Evolutionary conservation across 352 stramenopile genomes (phyloP), one percentile per base, ranked within the genome.

Genomic region (Peronospora farinosa): DNA sequence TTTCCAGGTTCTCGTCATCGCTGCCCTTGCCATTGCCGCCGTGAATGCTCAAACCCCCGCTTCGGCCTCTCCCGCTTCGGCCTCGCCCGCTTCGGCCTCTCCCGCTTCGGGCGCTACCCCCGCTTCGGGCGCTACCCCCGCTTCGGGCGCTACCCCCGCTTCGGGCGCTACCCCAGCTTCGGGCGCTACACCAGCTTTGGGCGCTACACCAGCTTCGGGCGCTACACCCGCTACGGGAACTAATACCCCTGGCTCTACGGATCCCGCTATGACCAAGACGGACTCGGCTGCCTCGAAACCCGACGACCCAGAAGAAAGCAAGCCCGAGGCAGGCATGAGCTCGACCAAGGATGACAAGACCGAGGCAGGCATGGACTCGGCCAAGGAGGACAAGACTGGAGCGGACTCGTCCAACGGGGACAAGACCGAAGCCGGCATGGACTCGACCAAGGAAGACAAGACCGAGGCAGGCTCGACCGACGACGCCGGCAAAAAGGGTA

Each of bases 1-100:
- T 47, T 48, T 66, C 40, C 54, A 68, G 35, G 27, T 67, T 37
- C 39, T 72, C 51, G 47, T 56, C 12, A 45, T 72, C 16, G 59
- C 55, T 19, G 55, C 58, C 3, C 47, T 72, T 10, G 59, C 59
- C 28, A 39, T 65, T n/a, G 54, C 40, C 13, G 51, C 51, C 21
- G 47, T 56, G 7, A 69, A 59, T 35, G 63, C 48, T 9, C 63
- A 72, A 11, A 32, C 27, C 27, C 47, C 47, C 11, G 47, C 28
- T 13, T 35, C 54, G 25, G 54, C 46, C 30, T 62, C 57, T 7
- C 21, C 31, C 3, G n/a, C n/a, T n/a, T n/a, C n/a, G n/a, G n/a
- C n/a, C n/a, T n/a, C n/a, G n/a, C n/a, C n/a, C n/a, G n/a, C n/a
- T n/a, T n/a, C n/a, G n/a, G n/a, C n/a, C n/a, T n/a, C n/a, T n/a